Evolutionary conservation across 306 rosid genomes (phyloP), one percentile per base, ranked within the genome.

Genomic region (Acmispon strigosus): DNA sequence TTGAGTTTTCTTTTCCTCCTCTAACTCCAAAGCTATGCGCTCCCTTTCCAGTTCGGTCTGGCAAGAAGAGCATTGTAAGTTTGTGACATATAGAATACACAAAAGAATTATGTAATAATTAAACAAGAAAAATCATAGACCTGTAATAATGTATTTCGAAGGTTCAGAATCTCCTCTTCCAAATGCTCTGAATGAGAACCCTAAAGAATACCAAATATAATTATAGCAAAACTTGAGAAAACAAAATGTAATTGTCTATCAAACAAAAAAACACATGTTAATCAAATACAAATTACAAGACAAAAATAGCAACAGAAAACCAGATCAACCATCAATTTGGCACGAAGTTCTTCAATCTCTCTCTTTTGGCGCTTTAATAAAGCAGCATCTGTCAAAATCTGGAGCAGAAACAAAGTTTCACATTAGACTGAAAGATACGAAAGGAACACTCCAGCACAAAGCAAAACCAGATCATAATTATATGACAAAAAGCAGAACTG

Each of bases 341-440:
- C 88, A 54, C 92, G 92, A 64, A 94, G 95, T 72, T 88, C 95
- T 86, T 90, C 97, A 84, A 94, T 90, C 84, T 90, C 98, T 63
- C 83, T 94, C 80, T 84, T 94, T 84, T 90, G 98, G 65, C 96
- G 97, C 86, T 90, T 94, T 77, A 94, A 80, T 80, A 90, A 81
- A 78, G 98, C 98, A 80, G 98, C 98, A 86, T 94, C 98, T 42
- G 98, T 94, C 81, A 94, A 84, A 81, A 94, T 89, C 98, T 94
- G 86, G 70, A 32, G 66, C 70, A 47, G 37, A 58, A 58, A 74
- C 16, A 29, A 73, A 42, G 34, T 27, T 27, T 27, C 34, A 69
- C 71, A 72, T 50, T 62, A 71, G 70, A 70, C 43, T 7, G 14
- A 63, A 66, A 37, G 18, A 65, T 53, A 32, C 52, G 14, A 63